phyloP scores from a whole-genome alignment of 768 basidiomycete genomes.

The Boletus huronensis region DNA sequence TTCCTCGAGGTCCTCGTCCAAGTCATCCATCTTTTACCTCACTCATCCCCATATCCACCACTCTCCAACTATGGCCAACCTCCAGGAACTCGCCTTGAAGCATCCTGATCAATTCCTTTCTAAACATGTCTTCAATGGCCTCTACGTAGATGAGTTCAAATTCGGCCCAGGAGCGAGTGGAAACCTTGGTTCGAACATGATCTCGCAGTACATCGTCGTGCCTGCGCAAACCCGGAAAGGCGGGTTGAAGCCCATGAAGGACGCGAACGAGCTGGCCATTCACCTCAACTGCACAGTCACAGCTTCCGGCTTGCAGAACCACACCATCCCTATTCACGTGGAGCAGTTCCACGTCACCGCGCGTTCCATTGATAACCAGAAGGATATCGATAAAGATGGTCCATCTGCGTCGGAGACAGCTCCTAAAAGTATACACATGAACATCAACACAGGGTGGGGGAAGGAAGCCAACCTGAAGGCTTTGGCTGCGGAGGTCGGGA shows the following conservation, averaged over 20 bases:
- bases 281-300: slow-evolving; percentile 3
- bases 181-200: slow-evolving; percentile 3
- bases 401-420: slow-evolving; percentile 6
- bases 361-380: background rate
- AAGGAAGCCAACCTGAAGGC: background rate
- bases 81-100: background rate
- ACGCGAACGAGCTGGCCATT: background rate
- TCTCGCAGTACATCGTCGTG: background rate
- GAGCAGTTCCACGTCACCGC: slow-evolving; percentile 2
- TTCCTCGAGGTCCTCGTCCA: background rate
- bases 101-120: background rate
- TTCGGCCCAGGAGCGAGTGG: background rate
- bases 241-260: background rate
- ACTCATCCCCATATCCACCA: background rate
- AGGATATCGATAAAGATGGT: background rate
- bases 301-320: background rate
- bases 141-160: slow-evolving; percentile 5
- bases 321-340: background rate
- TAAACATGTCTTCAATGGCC: background rate
- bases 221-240: background rate
- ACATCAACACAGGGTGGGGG: slow-evolving; percentile 8
- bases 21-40: background rate
- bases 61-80: background rate
- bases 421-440: slow-evolving; percentile 6
- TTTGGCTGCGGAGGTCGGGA: slow-evolving; percentile 2